These are phyloP conservation scores for Solanum hybrid DNA, from an alignment of 305 asterid species.

Conservation along the genomic window DNA sequence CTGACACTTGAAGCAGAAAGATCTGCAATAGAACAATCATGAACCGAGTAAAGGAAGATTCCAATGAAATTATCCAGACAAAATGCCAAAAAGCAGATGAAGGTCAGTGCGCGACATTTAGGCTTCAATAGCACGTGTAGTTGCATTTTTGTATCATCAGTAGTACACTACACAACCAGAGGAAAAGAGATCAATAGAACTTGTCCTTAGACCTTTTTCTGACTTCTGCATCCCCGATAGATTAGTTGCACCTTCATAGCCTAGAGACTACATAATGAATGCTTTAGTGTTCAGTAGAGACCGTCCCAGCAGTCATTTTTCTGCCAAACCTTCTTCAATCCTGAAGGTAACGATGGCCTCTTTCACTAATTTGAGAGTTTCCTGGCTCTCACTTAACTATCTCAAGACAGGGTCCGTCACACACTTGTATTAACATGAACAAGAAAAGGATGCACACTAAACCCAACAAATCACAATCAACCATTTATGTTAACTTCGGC, in stretches of 20 bases:
- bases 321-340: not conserved
- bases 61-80: not conserved
- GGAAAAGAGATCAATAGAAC: not conserved
- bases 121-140: not conserved
- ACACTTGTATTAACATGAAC: not conserved
- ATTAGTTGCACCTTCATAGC: not conserved
- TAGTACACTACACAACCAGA: not conserved
- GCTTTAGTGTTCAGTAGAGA: not conserved
- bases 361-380: not conserved
- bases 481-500: not conserved
- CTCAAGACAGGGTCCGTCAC: not conserved
- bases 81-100: not conserved
- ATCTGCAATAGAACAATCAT: constrained; percentile 32
- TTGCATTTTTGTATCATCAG: not conserved
- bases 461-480: not conserved
- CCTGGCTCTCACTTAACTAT: not conserved
- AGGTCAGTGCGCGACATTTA: not conserved
- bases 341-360: not conserved
- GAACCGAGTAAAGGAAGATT: not conserved
- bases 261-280: not conserved
- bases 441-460: not conserved
- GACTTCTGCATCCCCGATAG: not conserved
- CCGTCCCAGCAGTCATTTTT: not conserved
- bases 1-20: constrained; percentile 63
- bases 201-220: not conserved